phyloP scores from a whole-genome alignment of 1,139 yeast genomes.

The Yamadazyma blattariae region DNA sequence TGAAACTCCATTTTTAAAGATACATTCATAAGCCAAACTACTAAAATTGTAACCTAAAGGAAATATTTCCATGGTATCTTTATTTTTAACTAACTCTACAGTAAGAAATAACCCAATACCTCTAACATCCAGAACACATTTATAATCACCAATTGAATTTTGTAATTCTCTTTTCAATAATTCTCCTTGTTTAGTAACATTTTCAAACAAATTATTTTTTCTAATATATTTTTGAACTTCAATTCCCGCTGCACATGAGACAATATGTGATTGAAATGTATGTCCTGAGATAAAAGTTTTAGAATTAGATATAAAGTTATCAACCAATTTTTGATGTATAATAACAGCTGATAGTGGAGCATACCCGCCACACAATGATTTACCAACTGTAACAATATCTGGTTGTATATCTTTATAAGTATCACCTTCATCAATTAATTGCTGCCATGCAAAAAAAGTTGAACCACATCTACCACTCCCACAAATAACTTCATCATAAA shows the following conservation, averaged over 20 bases:
- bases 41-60: conserved; percentile 32
- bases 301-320: conserved; percentile 40
- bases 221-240: conserved; percentile 52
- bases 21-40: conserved; percentile 30
- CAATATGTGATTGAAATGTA: conserved; percentile 56
- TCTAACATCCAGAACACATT: conserved; percentile 52
- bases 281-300: conserved; percentile 52
- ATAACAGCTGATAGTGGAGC: conserved; percentile 58
- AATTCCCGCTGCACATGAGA: conserved; percentile 54
- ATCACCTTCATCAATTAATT: conserved; percentile 6
- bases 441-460: conserved; percentile 45
- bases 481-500: conserved; percentile 63
- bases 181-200: conserved; percentile 46
- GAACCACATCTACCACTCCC: conserved; percentile 50
- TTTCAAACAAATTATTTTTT: conserved; percentile 39
- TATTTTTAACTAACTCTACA: conserved; percentile 51
- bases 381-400: conserved; percentile 59
- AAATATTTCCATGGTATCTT: conserved; percentile 44
- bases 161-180: conserved; percentile 40
- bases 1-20: conserved; percentile 32
- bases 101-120: conserved; percentile 61
- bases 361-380: conserved; percentile 59
- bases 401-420: conserved; percentile 41
- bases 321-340: conserved; percentile 45
- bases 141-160: conserved; percentile 22